Percentiles rank a stretch among this genome's conserved stretches.
These are phyloP conservation scores for Umbilicaria muhlenbergii DNA, from an alignment of 495 filamentous ascomycete species.

Conservation along the genomic window DNA sequence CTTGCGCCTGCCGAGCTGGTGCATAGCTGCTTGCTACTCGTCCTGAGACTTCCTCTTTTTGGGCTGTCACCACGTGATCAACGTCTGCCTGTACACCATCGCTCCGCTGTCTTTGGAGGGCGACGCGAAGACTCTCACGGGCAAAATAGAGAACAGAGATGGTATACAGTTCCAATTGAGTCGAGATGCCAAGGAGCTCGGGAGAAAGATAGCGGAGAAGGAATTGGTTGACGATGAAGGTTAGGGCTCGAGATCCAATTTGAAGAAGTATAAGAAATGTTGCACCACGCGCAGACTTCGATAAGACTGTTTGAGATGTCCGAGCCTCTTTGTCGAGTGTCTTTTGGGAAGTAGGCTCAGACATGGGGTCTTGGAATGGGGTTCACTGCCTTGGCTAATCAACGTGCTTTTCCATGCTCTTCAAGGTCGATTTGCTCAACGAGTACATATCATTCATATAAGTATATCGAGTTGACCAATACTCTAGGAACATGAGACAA, in stretches of 20 bases:
- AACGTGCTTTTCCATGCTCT: too few species aligned
- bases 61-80: not conserved
- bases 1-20: conserved; percentile 28
- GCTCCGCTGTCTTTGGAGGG: conserved; percentile 62
- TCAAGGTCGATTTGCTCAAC: too few species aligned
- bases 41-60: not conserved
- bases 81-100: conserved; percentile 8
- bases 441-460: too few species aligned
- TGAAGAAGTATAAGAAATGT: conserved; percentile 78
- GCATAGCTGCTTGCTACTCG: not conserved
- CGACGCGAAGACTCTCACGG: conserved; percentile 71
- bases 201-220: conserved; percentile 78
- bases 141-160: conserved; percentile 83
- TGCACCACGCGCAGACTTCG: conserved; percentile 49
- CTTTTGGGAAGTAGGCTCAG: not conserved
- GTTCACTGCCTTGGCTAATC: too few species aligned
- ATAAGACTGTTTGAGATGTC: conserved; percentile 17
- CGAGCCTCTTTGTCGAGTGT: not conserved
- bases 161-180: conserved; percentile 82
- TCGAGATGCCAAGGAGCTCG: conserved; percentile 62
- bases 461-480: too few species aligned
- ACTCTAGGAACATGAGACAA: too few species aligned
- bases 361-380: too few species aligned
- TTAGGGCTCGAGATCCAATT: conserved; percentile 65
- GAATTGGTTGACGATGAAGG: conserved; percentile 80